phyloP scores from a whole-genome alignment of 805 yeast genomes.

The Teunomyces stri region DNA sequence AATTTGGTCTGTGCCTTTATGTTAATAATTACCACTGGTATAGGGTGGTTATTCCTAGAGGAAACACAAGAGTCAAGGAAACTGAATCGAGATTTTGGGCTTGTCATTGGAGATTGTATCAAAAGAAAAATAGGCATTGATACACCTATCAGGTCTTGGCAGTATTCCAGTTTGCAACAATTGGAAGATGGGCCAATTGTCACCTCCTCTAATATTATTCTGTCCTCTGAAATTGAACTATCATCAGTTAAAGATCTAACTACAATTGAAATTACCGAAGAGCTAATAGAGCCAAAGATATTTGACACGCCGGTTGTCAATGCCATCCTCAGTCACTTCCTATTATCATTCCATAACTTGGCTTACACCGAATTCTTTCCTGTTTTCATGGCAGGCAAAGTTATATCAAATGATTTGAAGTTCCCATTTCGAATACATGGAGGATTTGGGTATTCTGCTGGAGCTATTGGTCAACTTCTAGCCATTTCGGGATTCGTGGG shows the following conservation, averaged over 20 bases:
- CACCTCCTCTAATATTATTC: not conserved
- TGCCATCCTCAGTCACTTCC: slow-evolving; percentile 35
- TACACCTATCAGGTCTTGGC: not conserved
- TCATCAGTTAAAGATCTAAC: not conserved
- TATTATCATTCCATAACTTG: slow-evolving; percentile 45
- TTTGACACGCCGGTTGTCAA: slow-evolving; percentile 29
- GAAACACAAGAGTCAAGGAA: slow-evolving; percentile 48
- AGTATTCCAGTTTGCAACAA: not conserved
- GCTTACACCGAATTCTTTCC: slow-evolving; percentile 58
- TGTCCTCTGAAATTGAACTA: not conserved
- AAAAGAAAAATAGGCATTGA: slow-evolving; percentile 7
- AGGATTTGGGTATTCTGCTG: slow-evolving; percentile 49
- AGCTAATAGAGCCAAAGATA: slow-evolving; percentile 9
- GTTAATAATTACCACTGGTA: slow-evolving; percentile 34
- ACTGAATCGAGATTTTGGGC: slow-evolving; percentile 41
- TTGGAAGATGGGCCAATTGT: not conserved
- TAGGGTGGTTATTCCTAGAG: slow-evolving; percentile 48
- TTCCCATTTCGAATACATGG: slow-evolving; percentile 53
- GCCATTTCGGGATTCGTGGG: slow-evolving; percentile 57
- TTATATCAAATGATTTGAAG: slow-evolving; percentile 23
- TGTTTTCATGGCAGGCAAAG: slow-evolving; percentile 44
- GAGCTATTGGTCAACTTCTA: slow-evolving; percentile 48
- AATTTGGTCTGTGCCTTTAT: slow-evolving; percentile 45
- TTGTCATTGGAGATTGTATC: slow-evolving; percentile 43
- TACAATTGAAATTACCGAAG: not conserved